These are phyloP conservation scores for Incumbomyces delicatus DNA, from an alignment of 2,329 filamentous ascomycete species.

Conservation along the genomic window DNA sequence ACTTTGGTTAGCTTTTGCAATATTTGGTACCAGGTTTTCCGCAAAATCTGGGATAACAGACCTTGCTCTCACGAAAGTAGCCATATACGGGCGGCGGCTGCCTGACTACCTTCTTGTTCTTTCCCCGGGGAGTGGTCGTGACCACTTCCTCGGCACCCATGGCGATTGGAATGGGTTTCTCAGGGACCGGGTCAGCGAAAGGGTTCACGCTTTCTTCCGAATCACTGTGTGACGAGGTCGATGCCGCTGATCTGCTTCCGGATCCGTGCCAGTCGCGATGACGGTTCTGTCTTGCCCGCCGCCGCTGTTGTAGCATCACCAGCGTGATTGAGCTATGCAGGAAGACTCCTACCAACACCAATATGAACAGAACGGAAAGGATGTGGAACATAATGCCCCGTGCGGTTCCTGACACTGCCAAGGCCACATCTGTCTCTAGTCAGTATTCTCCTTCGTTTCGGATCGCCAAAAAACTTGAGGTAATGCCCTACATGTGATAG, in stretches of 20 bases:
- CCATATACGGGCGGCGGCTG: slow-evolving; percentile 74
- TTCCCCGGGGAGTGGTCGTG: slow-evolving; percentile 33
- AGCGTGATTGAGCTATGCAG: slow-evolving; percentile 67
- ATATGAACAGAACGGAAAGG: slow-evolving; percentile 66
- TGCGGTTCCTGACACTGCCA: slow-evolving; percentile 57
- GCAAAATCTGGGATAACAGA: slow-evolving; percentile 43
- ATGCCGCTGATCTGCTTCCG: slow-evolving; percentile 32
- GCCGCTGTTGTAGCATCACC: slow-evolving; percentile 53
- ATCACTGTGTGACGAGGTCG: slow-evolving; percentile 53
- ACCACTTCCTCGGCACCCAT: slow-evolving; percentile 66
- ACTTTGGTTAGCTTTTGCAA: too few relatives aligned
- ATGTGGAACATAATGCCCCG: slow-evolving; percentile 65
- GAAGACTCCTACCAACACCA: slow-evolving; percentile 68
- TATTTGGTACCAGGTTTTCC: too few relatives aligned
- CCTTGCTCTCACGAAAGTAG: slow-evolving; percentile 71
- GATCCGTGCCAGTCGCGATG: slow-evolving; percentile 25
- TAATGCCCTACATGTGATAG: slow-evolving; percentile 55
- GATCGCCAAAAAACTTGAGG: slow-evolving; percentile 3
- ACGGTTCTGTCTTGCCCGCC: slow-evolving; percentile 22
- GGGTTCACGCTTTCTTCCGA: slow-evolving; percentile 36
- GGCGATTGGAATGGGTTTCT: slow-evolving; percentile 65
- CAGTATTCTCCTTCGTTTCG: slow-evolving; percentile 2
- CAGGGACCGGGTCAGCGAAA: slow-evolving; percentile 13
- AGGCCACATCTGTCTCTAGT: slow-evolving; percentile 53
- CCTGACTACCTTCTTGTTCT: slow-evolving; percentile 40